Evolutionary conservation across 208 protist species (phyloP).

Genomic region (Willaertia magna): DNA sequence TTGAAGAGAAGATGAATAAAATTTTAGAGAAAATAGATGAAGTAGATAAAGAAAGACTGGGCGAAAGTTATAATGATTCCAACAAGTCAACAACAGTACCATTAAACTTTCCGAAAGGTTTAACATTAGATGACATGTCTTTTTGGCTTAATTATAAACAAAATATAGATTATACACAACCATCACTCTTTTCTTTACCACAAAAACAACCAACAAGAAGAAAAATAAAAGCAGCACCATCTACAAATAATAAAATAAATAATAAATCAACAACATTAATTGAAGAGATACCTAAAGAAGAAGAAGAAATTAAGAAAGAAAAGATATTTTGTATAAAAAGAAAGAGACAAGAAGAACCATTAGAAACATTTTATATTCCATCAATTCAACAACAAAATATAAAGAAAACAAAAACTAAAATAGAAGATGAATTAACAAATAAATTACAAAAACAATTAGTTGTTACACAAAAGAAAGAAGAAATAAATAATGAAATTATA

Average conservation of each 20-base stretch:
- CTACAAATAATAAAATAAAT: background rate
- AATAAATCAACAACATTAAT: background rate
- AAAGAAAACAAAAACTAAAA: too few relatives aligned
- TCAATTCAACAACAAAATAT: background rate
- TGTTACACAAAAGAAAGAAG: too few relatives aligned
- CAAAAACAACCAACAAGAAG: background rate
- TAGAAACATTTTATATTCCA: background rate
- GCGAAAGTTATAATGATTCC: too few relatives aligned
- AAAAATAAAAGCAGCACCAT: background rate
- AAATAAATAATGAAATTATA: too few relatives aligned
- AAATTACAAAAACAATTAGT: too few relatives aligned
- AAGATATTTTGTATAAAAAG: background rate
- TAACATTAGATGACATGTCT: background rate
- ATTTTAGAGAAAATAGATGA: too few relatives aligned
- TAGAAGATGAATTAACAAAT: too few relatives aligned
- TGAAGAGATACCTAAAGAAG: background rate
- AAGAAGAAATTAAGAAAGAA: background rate
- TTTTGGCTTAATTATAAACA: background rate
- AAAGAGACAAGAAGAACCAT: background rate
- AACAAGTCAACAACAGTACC: background rate
- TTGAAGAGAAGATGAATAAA: too few relatives aligned
- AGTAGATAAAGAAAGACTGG: too few relatives aligned
- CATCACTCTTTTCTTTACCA: background rate
- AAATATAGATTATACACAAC: background rate
- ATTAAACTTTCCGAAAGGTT: background rate